These are phyloP conservation scores for Metschnikowia lunata DNA, from an alignment of 805 yeast species.

Conservation along the genomic window DNA sequence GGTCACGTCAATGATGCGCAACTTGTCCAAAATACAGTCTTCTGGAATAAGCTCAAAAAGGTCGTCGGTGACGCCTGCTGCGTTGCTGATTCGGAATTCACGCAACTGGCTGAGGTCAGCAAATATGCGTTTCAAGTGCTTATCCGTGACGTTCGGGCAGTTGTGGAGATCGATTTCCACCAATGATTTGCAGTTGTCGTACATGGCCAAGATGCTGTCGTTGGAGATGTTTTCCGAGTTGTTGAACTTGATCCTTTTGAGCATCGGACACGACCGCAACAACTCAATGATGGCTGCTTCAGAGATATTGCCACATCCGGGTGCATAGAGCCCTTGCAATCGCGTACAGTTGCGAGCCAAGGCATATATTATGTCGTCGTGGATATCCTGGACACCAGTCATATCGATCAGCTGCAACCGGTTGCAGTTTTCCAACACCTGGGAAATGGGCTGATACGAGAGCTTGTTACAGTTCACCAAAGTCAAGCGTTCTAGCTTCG, in stretches of 20 bases:
- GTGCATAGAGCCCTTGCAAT: conserved; percentile 86
- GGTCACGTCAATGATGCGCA: conserved; percentile 81
- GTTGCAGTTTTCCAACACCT: conserved; percentile 59
- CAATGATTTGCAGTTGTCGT: conserved; percentile 67
- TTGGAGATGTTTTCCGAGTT: conserved; percentile 67
- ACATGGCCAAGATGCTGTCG: conserved; percentile 53
- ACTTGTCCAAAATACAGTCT: conserved; percentile 49
- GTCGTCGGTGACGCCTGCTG: conserved; percentile 62
- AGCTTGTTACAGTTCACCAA: conserved; percentile 73
- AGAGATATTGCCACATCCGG: conserved; percentile 71
- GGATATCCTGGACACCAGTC: conserved; percentile 63
- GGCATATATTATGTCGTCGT: conserved; percentile 63
- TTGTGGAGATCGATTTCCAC: conserved; percentile 89
- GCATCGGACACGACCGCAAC: conserved; percentile 60
- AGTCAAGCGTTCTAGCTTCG: conserved; percentile 78
- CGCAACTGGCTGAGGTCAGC: conserved; percentile 64
- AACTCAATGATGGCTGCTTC: conserved; percentile 59
- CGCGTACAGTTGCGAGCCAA: conserved; percentile 69
- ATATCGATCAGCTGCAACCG: conserved; percentile 81
- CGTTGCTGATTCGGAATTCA: conserved; percentile 78
- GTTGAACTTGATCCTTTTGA: conserved; percentile 79
- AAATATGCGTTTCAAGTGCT: conserved; percentile 54
- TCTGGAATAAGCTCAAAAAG: conserved; percentile 54
- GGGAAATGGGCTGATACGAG: conserved; percentile 55
- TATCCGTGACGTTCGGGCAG: conserved; percentile 69